Conservation (phyloP, 1,284 basidiomycete species). For the Puccinia coronata region DNA sequence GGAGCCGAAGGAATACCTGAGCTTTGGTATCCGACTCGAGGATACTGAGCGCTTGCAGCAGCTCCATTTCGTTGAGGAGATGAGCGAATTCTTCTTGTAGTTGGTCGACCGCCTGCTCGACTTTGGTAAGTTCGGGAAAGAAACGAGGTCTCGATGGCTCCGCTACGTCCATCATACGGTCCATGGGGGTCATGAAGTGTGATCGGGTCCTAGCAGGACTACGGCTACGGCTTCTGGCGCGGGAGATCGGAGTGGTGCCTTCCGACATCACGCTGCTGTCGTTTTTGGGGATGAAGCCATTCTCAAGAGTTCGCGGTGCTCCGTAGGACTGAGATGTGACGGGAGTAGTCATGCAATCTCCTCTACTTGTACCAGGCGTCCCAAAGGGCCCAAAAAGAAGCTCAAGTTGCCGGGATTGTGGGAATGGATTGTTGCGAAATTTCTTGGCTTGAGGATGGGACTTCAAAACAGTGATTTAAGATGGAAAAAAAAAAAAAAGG, state of each 20-base stretch:
- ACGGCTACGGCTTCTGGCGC: conserved; percentile 17
- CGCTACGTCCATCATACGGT: not conserved
- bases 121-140: conserved; percentile 24
- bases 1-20: conserved; percentile 25
- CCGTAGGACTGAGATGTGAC: not conserved
- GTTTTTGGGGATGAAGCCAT: not conserved
- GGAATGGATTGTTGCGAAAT: conserved; percentile 22
- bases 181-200: not conserved
- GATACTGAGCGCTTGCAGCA: conserved; percentile 18
- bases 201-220: conserved; percentile 3
- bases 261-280: not conserved
- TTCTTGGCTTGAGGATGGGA: conserved; percentile 25
- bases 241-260: conserved; percentile 13
- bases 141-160: conserved; percentile 1
- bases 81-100: conserved; percentile 32
- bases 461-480: not conserved
- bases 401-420: conserved; percentile 24
- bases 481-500: too few relatives aligned
- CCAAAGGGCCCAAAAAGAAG: conserved; percentile 18
- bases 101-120: conserved; percentile 25
- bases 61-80: conserved; percentile 17
- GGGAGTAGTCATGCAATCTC: not conserved
- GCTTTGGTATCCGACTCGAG: conserved; percentile 28
- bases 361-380: not conserved
- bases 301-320: not conserved